phyloP scores from a whole-genome alignment of 768 basidiomycete species.

The Hysterangium stoloniferum region DNA sequence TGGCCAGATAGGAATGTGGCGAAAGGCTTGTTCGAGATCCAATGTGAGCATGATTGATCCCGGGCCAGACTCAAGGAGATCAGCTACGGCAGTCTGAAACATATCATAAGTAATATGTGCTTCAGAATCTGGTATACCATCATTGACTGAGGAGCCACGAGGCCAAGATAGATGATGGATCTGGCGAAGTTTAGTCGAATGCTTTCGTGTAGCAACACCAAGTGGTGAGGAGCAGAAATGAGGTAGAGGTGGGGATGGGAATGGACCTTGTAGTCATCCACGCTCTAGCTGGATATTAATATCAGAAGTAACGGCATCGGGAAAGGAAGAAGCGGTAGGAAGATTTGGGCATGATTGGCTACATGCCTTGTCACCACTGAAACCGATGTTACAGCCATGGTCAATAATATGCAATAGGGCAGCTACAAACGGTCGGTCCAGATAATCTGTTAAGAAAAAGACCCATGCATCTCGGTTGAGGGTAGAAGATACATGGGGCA shows the following conservation, averaged over 20 bases:
- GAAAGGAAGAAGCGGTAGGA: constrained; percentile 13
- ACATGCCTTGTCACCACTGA: neutral
- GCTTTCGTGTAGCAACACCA: constrained; percentile 13
- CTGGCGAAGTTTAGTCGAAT: constrained; percentile 13
- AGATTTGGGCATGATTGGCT: constrained; percentile 17
- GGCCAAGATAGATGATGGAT: constrained; percentile 22
- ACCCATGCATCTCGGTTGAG: constrained; percentile 4
- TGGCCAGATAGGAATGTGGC: constrained; percentile 26
- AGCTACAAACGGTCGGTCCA: constrained; percentile 8
- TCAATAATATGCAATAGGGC: constrained; percentile 11
- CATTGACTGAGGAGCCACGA: constrained; percentile 15
- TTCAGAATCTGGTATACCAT: constrained; percentile 23
- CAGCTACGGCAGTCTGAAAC: constrained; percentile 13
- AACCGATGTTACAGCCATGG: constrained; percentile 10
- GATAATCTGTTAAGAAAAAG: constrained; percentile 9
- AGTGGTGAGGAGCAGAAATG: constrained; percentile 19
- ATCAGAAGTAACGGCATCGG: constrained; percentile 10
- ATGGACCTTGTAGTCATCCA: constrained; percentile 16
- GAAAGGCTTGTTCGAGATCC: constrained; percentile 31
- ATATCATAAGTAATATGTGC: constrained; percentile 25
- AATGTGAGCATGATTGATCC: constrained; percentile 28
- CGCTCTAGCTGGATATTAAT: constrained; percentile 12
- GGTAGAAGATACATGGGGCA: neutral
- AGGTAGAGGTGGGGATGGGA: constrained; percentile 13
- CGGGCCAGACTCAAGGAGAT: constrained; percentile 16